Percentiles rank a stretch among this genome's conserved stretches.
These are phyloP conservation scores for Fusarium ramigenum DNA, from an alignment of 2,329 filamentous ascomycete species.

Conservation along the genomic window DNA sequence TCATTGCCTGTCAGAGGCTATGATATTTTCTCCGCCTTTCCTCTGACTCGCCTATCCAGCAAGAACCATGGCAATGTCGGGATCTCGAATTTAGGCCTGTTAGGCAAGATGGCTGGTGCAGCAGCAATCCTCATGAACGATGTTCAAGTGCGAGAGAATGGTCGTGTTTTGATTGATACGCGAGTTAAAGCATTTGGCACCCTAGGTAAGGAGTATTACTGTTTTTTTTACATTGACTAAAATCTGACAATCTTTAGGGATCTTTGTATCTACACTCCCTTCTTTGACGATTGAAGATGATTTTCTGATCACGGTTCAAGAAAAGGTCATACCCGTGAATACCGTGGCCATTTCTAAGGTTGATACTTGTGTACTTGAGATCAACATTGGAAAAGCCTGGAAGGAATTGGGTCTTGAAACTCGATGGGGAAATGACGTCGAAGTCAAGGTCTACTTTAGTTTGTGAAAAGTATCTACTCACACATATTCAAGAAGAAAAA, in stretches of 20 bases:
- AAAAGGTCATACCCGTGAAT: constrained; percentile 71
- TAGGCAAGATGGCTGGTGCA: constrained; percentile 90
- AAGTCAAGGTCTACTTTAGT: constrained; percentile 69
- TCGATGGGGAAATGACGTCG: constrained; percentile 84
- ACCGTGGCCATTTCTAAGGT: constrained; percentile 68
- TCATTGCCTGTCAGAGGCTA: constrained; percentile 74
- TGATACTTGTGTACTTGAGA: constrained; percentile 72
- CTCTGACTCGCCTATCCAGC: constrained; percentile 67
- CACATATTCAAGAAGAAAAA: not conserved
- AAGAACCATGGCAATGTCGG: constrained; percentile 50
- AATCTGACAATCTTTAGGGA: constrained; percentile 52
- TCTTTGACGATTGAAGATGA: constrained; percentile 67
- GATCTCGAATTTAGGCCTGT: constrained; percentile 77
- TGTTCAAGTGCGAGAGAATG: constrained; percentile 63
- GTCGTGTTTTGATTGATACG: constrained; percentile 71
- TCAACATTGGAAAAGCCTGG: constrained; percentile 84
- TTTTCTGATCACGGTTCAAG: constrained; percentile 80
- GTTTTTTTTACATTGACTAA: not conserved
- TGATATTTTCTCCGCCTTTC: constrained; percentile 83
- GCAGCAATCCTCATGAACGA: constrained; percentile 76
- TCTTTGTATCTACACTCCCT: constrained; percentile 79
- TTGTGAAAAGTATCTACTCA: constrained; percentile 38
- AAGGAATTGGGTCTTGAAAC: constrained; percentile 73
- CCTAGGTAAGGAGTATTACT: constrained; percentile 63
- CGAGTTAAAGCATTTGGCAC: constrained; percentile 82